Conservation (phyloP, 2,329 filamentous ascomycete species). For the Aspergillus sp. region DNA sequence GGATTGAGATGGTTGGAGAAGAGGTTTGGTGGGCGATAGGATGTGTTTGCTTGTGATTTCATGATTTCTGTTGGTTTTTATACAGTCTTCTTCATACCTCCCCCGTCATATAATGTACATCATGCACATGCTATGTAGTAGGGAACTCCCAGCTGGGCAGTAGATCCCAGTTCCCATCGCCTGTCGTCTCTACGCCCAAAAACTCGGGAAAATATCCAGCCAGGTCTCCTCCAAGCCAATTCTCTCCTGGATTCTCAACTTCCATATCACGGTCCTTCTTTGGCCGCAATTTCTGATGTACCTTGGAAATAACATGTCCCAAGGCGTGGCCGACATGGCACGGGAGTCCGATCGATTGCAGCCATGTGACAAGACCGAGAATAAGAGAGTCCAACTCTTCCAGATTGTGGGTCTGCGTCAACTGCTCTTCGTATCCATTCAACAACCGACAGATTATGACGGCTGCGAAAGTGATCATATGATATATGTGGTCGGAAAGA, state of each 20-base stretch:
- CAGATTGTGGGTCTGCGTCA: constrained; percentile 31
- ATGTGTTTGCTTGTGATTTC: not conserved
- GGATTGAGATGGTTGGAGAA: constrained; percentile 31
- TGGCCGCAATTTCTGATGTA: constrained; percentile 32
- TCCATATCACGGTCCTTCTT: not conserved
- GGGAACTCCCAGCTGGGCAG: constrained; percentile 27
- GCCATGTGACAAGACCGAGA: constrained; percentile 37
- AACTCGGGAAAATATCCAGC: constrained; percentile 32
- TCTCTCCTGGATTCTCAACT: too few relatives aligned
- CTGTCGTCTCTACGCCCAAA: constrained; percentile 28
- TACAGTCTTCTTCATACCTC: too few relatives aligned
- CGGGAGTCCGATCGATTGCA: constrained; percentile 41
- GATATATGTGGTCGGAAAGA: constrained; percentile 49
- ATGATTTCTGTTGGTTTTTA: too few relatives aligned
- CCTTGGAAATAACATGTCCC: constrained; percentile 15
- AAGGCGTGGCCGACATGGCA: constrained; percentile 44
- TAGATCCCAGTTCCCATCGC: constrained; percentile 28
- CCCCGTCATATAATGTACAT: not conserved
- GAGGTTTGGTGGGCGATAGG: constrained; percentile 22
- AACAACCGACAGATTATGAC: constrained; percentile 34
- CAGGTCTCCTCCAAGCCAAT: constrained; percentile 18
- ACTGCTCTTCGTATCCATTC: constrained; percentile 36
- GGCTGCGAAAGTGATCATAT: constrained; percentile 48
- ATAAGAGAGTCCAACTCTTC: constrained; percentile 35
- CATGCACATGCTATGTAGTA: constrained; percentile 4